Conservation (phyloP, 768 basidiomycete genomes). For the Albatrellus ellisii region DNA sequence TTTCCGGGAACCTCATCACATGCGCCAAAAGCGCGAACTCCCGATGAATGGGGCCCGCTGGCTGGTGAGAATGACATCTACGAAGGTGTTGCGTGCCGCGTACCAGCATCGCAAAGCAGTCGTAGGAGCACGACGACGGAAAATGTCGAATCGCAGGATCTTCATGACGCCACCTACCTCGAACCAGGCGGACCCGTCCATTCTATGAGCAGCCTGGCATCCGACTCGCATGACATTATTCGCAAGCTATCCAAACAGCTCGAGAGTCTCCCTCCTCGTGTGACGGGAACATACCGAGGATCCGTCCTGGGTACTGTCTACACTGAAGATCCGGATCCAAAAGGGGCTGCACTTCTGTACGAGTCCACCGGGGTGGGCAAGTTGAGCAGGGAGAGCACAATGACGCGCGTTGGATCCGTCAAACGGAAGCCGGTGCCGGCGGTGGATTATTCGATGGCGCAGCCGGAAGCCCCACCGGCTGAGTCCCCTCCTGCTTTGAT, state of each 20-base stretch:
- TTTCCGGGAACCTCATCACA: no score
- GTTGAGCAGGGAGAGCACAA: background rate
- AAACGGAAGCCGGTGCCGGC: background rate
- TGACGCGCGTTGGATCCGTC: background rate
- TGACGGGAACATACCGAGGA: background rate
- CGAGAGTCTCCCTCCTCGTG: background rate
- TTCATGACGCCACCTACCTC: background rate
- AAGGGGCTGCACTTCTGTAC: background rate
- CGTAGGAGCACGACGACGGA: background rate
- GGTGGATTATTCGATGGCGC: background rate
- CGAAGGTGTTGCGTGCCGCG: background rate
- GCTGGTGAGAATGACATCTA: background rate
- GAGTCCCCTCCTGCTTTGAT: no score
- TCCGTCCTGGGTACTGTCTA: background rate
- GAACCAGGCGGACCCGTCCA: background rate
- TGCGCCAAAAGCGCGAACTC: background rate
- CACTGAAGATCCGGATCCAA: background rate
- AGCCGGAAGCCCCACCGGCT: background rate
- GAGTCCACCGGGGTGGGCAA: background rate
- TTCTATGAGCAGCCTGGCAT: constrained; percentile 2
- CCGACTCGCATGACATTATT: constrained; percentile 1
- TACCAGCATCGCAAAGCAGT: background rate
- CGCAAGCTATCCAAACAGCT: background rate
- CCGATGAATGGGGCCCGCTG: background rate
- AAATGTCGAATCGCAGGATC: background rate